Evolutionary conservation across 2,329 filamentous ascomycete species (phyloP).

Genomic region (Sporothrix brunneoviolacea): DNA sequence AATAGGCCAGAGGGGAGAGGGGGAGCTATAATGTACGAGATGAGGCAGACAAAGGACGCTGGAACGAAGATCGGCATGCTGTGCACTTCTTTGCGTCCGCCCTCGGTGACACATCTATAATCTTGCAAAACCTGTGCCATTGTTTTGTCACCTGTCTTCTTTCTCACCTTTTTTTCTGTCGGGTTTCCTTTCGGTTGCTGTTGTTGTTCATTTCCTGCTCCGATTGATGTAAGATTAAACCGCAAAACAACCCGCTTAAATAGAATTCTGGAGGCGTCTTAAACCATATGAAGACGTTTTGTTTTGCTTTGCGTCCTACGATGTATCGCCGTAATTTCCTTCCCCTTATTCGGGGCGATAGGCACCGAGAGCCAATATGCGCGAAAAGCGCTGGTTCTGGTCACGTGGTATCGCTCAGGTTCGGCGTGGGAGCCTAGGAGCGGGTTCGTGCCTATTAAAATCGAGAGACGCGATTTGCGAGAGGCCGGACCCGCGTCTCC

Average conservation of each 20-base stretch:
- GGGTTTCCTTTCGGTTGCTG: not conserved
- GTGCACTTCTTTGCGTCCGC: no score
- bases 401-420: slow-evolving; percentile 4
- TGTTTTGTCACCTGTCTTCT: not conserved
- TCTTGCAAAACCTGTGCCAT: slow-evolving; percentile 1
- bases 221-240: slow-evolving; percentile 6
- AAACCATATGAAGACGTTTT: not conserved
- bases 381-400: not conserved
- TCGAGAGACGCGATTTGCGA: slow-evolving; percentile 8
- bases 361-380: not conserved
- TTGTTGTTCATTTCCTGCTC: not conserved
- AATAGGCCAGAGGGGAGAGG: not conserved
- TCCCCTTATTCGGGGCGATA: slow-evolving; percentile 1
- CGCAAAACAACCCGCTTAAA: not conserved
- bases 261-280: not conserved
- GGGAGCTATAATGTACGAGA: not conserved
- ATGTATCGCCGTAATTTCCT: no score
- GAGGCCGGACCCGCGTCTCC: slow-evolving; percentile 7
- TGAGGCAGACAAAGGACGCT: not conserved
- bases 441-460: slow-evolving; percentile 5
- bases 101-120: not conserved
- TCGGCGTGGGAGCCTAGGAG: slow-evolving; percentile 2
- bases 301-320: no score
- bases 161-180: not conserved
- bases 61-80: no score